Percentiles rank a stretch among this genome's conserved stretches.
Evolutionary conservation across 176 grass and related monocot genomes (phyloP).

Genomic region (Phoenix roebelenii): DNA sequence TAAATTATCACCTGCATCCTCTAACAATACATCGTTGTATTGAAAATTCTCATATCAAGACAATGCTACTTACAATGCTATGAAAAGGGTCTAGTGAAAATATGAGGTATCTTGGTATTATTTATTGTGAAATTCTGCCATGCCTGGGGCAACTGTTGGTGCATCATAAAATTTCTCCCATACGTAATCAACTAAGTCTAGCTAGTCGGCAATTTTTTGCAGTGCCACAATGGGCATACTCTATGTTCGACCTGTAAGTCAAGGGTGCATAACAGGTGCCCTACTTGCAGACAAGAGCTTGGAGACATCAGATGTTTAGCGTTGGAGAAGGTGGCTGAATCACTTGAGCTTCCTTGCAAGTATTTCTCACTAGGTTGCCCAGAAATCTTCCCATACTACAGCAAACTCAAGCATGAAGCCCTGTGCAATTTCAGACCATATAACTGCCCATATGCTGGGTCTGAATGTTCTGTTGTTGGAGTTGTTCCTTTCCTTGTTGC

Average conservation of each 20-base stretch:
- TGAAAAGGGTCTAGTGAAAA: too few species aligned
- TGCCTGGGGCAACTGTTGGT: too few species aligned
- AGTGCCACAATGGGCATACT: slow-evolving; percentile 95
- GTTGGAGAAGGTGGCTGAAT: slow-evolving; percentile 92
- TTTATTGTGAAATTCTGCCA: too few species aligned
- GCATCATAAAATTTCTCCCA: too few species aligned
- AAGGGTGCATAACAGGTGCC: slow-evolving; percentile 75
- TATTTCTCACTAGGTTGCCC: slow-evolving; percentile 61
- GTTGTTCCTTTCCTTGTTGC: slow-evolving; percentile 70
- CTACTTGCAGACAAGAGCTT: slow-evolving; percentile 86
- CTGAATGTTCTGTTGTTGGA: slow-evolving; percentile 50
- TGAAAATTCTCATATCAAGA: too few species aligned
- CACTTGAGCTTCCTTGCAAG: slow-evolving; percentile 81
- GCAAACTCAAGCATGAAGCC: slow-evolving; percentile 75
- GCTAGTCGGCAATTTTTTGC: slow-evolving; percentile 2
- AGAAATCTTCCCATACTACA: slow-evolving; percentile 83
- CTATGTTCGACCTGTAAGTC: slow-evolving; percentile 80
- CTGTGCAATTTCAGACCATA: slow-evolving; percentile 70
- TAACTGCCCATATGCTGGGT: slow-evolving; percentile 75
- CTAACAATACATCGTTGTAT: too few species aligned
- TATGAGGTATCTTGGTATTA: too few species aligned
- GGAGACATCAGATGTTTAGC: slow-evolving; percentile 93
- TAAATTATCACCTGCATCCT: too few species aligned
- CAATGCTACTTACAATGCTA: too few species aligned
- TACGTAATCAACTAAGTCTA: too few species aligned